Evolutionary conservation across 2,329 filamentous ascomycete species (phyloP), one percentile per base, ranked within the genome.

Genomic region (Stagonosporopsis cucurbitacearum): DNA sequence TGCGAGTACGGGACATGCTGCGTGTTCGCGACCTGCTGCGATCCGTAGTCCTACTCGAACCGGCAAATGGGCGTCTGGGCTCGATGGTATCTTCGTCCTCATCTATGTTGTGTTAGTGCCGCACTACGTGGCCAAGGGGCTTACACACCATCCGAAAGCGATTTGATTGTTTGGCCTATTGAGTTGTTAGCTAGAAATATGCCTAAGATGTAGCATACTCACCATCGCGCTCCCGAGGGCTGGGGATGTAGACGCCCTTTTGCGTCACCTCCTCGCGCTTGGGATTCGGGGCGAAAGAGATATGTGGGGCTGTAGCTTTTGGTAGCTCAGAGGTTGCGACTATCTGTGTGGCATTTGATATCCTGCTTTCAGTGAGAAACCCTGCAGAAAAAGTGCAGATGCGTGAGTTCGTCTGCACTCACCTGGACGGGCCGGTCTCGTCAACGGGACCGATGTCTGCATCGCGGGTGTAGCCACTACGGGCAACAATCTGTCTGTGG

Each of bases 371-470:
- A 8, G 22, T 37, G 6, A 46, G 32, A 19, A 46, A 2, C 9
- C 19, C 26, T 7, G 7, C 22, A 5, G 13, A 6, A n/a, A 13
- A 17, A 12, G 9, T 5, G 9, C 6, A n/a, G n/a, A n/a, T n/a
- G n/a, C n/a, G n/a, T n/a, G n/a, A n/a, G n/a, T n/a, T n/a, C n/a
- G n/a, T n/a, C n/a, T 20, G 9, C 25, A 8, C 43, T 36, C 5
- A 46, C 43, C 15, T 26, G 3, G 32, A 32, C 9, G 45, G 36
- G 17, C 53, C 33, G 2, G 53, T 58, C 13, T 58, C 54, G 7
- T 44, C 54, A 15, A 49, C 48, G 13, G 55, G 50, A 19, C 54
- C 51, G 13, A 32, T 50, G 26, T 58, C 57, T 6, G 51, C 25
- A 20, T 58, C 35, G 11, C 54, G 28, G 4, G 33, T 54, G 5